A percentile compares a stretch with the other conserved stretches of the same genome.
phyloP scores from a whole-genome alignment of 257 asterid species.

The Plectranthus barbatus region DNA sequence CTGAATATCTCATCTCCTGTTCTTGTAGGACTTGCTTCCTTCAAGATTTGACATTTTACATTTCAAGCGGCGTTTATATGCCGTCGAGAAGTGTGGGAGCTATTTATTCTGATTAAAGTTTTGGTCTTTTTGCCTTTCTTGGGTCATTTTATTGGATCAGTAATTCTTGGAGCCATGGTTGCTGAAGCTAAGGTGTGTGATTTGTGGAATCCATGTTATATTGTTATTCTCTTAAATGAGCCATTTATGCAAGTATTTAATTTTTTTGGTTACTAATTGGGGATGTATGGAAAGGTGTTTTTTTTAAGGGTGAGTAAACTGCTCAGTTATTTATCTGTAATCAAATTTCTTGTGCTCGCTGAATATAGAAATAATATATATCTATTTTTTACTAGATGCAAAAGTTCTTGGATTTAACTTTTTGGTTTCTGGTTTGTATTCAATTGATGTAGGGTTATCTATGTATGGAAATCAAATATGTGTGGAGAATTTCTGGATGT shows the following conservation, averaged over 20 bases:
- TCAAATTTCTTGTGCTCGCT: constrained; percentile 3
- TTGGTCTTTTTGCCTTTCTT: background rate
- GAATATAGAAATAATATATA: background rate
- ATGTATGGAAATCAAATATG: background rate
- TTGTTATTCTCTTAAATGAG: background rate
- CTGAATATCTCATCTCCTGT: too few relatives aligned
- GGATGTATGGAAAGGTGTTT: too few relatives aligned
- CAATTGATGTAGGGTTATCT: too few relatives aligned
- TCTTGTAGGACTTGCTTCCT: background rate
- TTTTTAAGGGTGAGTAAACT: background rate
- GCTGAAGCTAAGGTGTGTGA: constrained; percentile 50
- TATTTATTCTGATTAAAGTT: background rate
- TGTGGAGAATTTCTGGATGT: background rate
- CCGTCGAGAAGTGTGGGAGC: constrained; percentile 10
- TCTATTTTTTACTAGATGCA: background rate
- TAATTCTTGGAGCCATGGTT: constrained; percentile 36
- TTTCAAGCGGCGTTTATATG: constrained; percentile 1
- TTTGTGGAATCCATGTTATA: background rate
- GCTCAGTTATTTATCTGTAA: constrained; percentile 1
- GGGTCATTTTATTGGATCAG: background rate
- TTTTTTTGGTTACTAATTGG: background rate
- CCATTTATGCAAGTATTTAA: background rate
- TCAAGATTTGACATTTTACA: constrained; percentile 2
- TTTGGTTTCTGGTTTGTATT: background rate
- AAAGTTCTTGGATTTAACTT: background rate